phyloP scores from a whole-genome alignment of 768 basidiomycete genomes.

The Termitomyces titanicus region DNA sequence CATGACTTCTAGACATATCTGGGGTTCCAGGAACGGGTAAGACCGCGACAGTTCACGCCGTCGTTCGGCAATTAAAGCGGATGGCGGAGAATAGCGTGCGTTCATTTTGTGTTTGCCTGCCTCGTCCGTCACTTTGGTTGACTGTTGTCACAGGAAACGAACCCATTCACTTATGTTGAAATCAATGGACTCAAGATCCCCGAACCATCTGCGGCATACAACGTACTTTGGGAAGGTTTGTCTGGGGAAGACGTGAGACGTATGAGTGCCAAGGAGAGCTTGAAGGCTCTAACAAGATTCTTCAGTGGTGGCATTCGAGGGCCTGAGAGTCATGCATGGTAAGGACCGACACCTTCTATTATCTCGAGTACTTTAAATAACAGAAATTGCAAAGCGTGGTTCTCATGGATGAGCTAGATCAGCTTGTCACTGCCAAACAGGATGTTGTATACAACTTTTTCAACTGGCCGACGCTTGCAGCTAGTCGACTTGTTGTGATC shows the following conservation, averaged over 20 bases:
- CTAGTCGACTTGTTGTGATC: conserved; percentile 88
- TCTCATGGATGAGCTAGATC: conserved; percentile 98
- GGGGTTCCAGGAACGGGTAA: conserved; percentile 99
- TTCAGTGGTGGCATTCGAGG: conserved; percentile 63
- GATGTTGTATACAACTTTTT: conserved; percentile 99
- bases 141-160: conserved; percentile 63
- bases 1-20: conserved; percentile 74
- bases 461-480: conserved; percentile 94
- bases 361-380: not conserved
- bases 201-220: conserved; percentile 90
- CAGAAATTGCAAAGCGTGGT: conserved; percentile 63
- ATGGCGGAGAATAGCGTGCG: conserved; percentile 81
- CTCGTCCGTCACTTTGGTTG: not conserved
- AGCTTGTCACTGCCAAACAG: conserved; percentile 92
- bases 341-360: conserved; percentile 17
- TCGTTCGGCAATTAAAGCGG: conserved; percentile 83
- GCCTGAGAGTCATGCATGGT: conserved; percentile 89
- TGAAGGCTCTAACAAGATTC: conserved; percentile 73
- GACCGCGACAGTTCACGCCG: conserved; percentile 95
- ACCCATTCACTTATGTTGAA: conserved; percentile 95
- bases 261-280: conserved; percentile 75
- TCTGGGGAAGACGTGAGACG: conserved; percentile 69
- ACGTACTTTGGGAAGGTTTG: conserved; percentile 89
- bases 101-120: conserved; percentile 6
- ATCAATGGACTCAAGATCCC: conserved; percentile 95